These are phyloP conservation scores for Malassezia furfur DNA, from an alignment of 1,284 basidiomycete species.

Conservation along the genomic window DNA sequence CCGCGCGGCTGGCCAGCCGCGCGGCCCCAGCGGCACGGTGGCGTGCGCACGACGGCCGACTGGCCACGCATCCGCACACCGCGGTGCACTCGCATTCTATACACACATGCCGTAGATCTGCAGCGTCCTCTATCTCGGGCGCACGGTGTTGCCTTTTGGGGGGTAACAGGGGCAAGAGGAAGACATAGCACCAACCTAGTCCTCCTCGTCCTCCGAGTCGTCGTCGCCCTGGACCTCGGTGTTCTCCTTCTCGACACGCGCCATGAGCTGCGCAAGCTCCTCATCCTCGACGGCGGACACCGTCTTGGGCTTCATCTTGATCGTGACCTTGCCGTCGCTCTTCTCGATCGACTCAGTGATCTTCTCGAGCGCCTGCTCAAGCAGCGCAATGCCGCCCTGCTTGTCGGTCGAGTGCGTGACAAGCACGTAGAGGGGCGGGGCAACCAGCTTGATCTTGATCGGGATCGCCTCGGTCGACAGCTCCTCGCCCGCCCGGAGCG, in stretches of 20 bases:
- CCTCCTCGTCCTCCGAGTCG: constrained; percentile 20
- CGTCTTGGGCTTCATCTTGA: constrained; percentile 77
- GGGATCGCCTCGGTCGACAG: constrained; percentile 82
- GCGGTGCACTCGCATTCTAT: no score
- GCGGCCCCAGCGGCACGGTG: neutral
- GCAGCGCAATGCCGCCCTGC: constrained; percentile 78
- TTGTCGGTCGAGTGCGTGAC: constrained; percentile 96
- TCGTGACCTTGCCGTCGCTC: constrained; percentile 62
- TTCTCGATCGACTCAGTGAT: constrained; percentile 81
- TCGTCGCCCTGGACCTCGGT: constrained; percentile 48
- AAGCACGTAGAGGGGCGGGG: constrained; percentile 89
- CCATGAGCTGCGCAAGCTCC: constrained; percentile 48
- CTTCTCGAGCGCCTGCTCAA: constrained; percentile 84
- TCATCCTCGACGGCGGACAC: constrained; percentile 47
- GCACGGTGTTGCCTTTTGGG: no score
- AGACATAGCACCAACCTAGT: neutral
- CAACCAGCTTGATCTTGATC: constrained; percentile 93
- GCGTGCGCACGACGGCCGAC: neutral
- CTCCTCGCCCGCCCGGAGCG: constrained; percentile 74
- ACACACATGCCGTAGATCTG: no score
- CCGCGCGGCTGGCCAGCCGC: neutral
- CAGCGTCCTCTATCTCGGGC: no score
- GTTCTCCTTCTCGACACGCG: constrained; percentile 47
- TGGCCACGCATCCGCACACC: neutral
- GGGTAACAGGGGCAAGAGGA: no score